Base-by-base conservation (phyloP, 306 rosid species). In the Cicer chorassanicum region DNA sequence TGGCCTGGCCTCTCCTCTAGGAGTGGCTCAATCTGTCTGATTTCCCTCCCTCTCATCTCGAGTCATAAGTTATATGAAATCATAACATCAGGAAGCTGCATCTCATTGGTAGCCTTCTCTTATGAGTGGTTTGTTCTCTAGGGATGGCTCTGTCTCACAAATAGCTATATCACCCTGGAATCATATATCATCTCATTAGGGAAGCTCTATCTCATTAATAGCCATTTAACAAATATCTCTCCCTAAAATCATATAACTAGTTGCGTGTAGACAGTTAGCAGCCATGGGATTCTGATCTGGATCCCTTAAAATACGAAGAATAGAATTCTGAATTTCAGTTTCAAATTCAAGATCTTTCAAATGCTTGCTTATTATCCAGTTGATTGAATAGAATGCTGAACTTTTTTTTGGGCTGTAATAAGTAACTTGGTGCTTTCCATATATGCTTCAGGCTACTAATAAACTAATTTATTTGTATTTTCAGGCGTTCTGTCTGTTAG, bases 401-500 rank as follows among this genome's bases (percentile, higher is more conserved):
- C 15, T 6, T 44, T 45, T 61, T 11, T 66, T 66, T 13, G 6
- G 54, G 18, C 42, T 41, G 70, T 65, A 12, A 46, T 67, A 44
- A 21, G 72, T 21, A 67, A 45, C 12, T 21, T 41, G 72, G 42
- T 67, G 6, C 42, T 21, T 45, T 44, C 45, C 42, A 60, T 75
- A 10, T 65, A 14, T 64, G 59, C 72, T 74, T 24, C 21, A 21
- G 46, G 72, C 70, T 78, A 60, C 82, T 80, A 73, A 68, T 19
- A 56, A 63, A 72, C 64, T 78, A 57, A 65, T 45, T 44, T 74
- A 48, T 76, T 53, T 39, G 70, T 63, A 45, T 85, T 80, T 86
- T 61, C 96, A 94, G 99, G 89, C 86, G 59, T 7, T 77, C 36
- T 86, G 88, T 92, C 84, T 86, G 5, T 48, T 85, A 56, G 70